A percentile compares a stretch with the other conserved stretches of the same genome.
Conservation (phyloP, 2,329 filamentous ascomycete species). For the Fusarium ambrosium region DNA sequence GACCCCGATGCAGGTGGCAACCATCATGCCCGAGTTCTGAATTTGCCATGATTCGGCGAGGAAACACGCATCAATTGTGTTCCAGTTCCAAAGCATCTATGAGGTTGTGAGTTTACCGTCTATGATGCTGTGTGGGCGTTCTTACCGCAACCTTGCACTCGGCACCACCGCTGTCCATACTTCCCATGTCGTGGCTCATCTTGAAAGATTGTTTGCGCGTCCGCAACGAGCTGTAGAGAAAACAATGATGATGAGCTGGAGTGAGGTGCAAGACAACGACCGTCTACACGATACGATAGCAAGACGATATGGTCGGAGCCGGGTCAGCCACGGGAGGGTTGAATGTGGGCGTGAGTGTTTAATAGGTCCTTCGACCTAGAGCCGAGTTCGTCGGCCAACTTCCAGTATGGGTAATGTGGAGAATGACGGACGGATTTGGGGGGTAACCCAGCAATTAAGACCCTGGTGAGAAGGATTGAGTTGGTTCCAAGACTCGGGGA, state of each 20-base stretch:
- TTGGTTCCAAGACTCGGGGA: constrained; percentile 32
- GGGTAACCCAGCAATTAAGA: constrained; percentile 24
- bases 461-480: constrained; percentile 42
- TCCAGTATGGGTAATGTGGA: constrained; percentile 2
- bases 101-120: constrained; percentile 1
- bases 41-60: constrained; percentile 79
- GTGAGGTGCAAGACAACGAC: background rate
- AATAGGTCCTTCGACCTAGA: background rate
- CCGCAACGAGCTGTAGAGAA: background rate
- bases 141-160: constrained; percentile 53
- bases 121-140: background rate
- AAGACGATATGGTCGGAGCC: background rate
- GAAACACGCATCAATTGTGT: constrained; percentile 80
- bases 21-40: constrained; percentile 78
- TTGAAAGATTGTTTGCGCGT: constrained; percentile 3
- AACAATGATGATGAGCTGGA: background rate
- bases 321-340: background rate
- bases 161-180: constrained; percentile 30
- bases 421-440: constrained; percentile 19
- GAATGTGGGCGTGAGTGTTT: constrained; percentile 5
- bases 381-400: constrained; percentile 1
- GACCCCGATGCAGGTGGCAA: constrained; percentile 82
- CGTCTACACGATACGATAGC: background rate
- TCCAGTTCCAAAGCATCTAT: constrained; percentile 88
- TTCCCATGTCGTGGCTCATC: constrained; percentile 39